A percentile compares a stretch with the other conserved stretches of the same genome.
Evolutionary conservation across 2,329 filamentous ascomycete species (phyloP).

Genomic region (Pestalotiopsis sp.): DNA sequence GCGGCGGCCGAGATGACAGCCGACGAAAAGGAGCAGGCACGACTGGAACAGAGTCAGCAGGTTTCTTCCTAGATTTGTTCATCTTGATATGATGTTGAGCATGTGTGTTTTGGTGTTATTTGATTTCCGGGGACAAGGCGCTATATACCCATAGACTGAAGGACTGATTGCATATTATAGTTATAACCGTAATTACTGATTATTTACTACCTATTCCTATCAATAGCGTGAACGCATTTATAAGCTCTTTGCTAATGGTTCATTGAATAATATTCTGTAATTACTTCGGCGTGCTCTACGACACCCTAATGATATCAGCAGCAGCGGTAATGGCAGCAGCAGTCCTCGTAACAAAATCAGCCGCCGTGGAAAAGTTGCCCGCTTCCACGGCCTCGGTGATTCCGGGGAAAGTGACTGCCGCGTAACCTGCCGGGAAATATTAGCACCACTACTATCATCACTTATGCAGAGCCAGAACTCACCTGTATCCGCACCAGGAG

Average conservation of each 20-base stretch:
- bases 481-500: slow-evolving; percentile 49
- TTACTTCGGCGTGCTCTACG: not conserved
- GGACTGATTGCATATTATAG: not conserved
- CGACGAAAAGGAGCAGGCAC: slow-evolving; percentile 27
- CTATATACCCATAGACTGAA: not conserved
- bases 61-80: not conserved
- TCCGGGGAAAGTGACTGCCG: slow-evolving; percentile 30
- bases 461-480: slow-evolving; percentile 14
- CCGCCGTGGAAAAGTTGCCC: slow-evolving; percentile 25
- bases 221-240: not conserved
- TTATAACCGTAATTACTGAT: not conserved
- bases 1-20: slow-evolving; percentile 31
- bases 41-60: slow-evolving; percentile 7
- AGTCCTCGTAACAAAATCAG: slow-evolving; percentile 27
- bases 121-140: not conserved
- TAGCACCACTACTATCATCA: not conserved
- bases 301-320: slow-evolving; percentile 26
- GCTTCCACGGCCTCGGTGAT: slow-evolving; percentile 28
- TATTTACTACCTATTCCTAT: not conserved
- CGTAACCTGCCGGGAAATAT: slow-evolving; percentile 24
- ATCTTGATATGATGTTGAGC: too few relatives aligned
- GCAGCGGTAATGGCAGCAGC: slow-evolving; percentile 26
- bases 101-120: not conserved
- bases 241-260: not conserved
- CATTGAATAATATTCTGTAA: not conserved